Evolutionary conservation across 192 early-diverging fungal species (phyloP).

Genomic region (Radiomyces spectabilis): DNA sequence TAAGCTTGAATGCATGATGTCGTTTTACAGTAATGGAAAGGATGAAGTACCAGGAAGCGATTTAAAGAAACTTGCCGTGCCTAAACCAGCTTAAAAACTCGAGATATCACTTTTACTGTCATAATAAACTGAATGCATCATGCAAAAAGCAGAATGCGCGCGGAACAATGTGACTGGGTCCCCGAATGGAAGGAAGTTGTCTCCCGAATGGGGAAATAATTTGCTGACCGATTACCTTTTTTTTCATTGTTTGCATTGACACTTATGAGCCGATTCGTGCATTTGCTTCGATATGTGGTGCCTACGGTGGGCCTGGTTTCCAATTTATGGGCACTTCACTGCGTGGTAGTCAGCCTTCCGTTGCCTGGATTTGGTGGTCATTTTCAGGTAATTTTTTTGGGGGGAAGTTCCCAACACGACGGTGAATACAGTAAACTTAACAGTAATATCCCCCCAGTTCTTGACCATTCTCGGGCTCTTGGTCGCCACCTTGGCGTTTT

Average conservation of each 20-base stretch:
- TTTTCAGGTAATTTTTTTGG: neutral
- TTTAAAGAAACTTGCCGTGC: slow-evolving; percentile 14
- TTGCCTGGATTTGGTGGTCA: neutral
- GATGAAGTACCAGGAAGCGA: slow-evolving; percentile 22
- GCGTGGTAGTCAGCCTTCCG: neutral
- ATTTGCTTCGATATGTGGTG: neutral
- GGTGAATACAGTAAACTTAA: neutral
- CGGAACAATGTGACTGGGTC: neutral
- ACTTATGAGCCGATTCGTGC: neutral
- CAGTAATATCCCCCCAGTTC: neutral
- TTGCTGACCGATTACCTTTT: neutral
- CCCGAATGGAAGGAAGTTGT: neutral
- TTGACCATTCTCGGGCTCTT: neutral
- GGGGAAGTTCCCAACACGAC: too few relatives aligned
- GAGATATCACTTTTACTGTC: neutral
- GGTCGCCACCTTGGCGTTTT: neutral
- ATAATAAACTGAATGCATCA: neutral
- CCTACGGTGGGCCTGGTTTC: neutral
- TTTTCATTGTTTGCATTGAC: neutral
- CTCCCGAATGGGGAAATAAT: neutral
- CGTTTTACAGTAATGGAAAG: slow-evolving; percentile 28
- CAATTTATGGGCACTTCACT: neutral
- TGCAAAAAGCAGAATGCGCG: neutral
- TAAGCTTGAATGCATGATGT: slow-evolving; percentile 30
- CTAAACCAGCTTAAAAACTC: neutral